Percentiles rank a stretch among this genome's conserved stretches.
Conservation (phyloP, 2,329 filamentous ascomycete species). For the Metarhizium brunneum region DNA sequence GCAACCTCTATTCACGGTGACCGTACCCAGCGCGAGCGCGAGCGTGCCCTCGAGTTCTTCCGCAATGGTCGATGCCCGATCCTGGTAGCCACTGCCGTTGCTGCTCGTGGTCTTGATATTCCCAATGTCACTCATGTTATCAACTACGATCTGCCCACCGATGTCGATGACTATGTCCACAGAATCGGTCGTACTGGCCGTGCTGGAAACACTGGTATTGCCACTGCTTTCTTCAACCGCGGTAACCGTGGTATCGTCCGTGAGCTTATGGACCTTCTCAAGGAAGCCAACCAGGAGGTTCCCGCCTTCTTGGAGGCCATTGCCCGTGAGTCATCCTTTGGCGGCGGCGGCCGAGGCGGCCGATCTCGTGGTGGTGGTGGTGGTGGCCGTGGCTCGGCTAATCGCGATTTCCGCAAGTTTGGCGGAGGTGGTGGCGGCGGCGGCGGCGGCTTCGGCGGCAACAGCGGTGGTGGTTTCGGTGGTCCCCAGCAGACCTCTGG, state of each 20-base stretch:
- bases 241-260: constrained; percentile 97
- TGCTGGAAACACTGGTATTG: constrained; percentile 97
- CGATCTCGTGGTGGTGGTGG: constrained; percentile 38
- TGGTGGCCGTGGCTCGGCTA: constrained; percentile 56
- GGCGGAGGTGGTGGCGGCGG: constrained; percentile 47
- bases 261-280: constrained; percentile 92
- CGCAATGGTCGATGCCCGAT: constrained; percentile 92
- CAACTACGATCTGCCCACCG: constrained; percentile 98
- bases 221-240: constrained; percentile 99
- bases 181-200: constrained; percentile 99
- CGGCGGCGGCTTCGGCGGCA: constrained; percentile 31
- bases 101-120: constrained; percentile 84
- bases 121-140: constrained; percentile 95
- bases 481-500: constrained; percentile 22
- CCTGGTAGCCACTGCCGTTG: constrained; percentile 91
- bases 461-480: constrained; percentile 25
- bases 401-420: constrained; percentile 83
- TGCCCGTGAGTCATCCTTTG: constrained; percentile 84
- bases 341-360: constrained; percentile 57
- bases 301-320: constrained; percentile 93
- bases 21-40: constrained; percentile 96
- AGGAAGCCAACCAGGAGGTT: constrained; percentile 97
- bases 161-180: constrained; percentile 98
- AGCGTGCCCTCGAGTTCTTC: constrained; percentile 96
- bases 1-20: constrained; percentile 98